Evolutionary conservation across 2,329 filamentous ascomycete genomes (phyloP), one percentile per base, ranked within the genome.

Genomic region (Trichoderma guizhouense): DNA sequence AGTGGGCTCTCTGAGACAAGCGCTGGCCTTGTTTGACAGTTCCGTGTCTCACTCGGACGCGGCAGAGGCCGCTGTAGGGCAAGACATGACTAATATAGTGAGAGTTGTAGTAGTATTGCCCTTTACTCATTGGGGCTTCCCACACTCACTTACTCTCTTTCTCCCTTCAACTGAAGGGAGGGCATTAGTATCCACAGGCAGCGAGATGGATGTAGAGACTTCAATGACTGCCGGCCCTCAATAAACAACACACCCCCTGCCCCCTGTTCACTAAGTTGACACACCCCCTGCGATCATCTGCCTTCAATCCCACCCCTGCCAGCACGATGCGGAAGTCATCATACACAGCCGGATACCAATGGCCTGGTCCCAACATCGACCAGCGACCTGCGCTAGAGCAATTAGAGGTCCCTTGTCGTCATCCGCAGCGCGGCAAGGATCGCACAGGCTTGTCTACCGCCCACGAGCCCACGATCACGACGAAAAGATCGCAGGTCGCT

Each of bases 31-130:
- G 62, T 66, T 72, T 72, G 67, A 72, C 71, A 67, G 71, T 62
- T 66, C 71, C 71, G 58, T 72, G 71, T 72, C 71, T 72, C 67
- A 71, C 66, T 51, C 15, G 14, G 51, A 26, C 64, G 47, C 70
- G 71, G 71, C 66, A 67, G 70, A 67, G 65, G 67, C 71, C 71
- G 71, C 66, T 60, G 43, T 72, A 72, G 39, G 70, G 70, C 70
- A 57, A 68, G 63, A 72, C 70, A 68, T 55, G 57, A 34, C 57
- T 58, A 58, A 15, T 34, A 34, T 34, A n/a, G 57, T n/a, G 32
- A 18, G 57, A 34, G 57, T 63, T 11, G 28, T 32, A 30, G 28
- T 24, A 24, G 28, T 30, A 30, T 21, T 36, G 36, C 55, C 30
- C 53, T 36, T 34, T 58, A 18, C 11, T 21, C 24, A n/a, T 8